Percentiles rank a stretch among this genome's conserved stretches.
phyloP scores from a whole-genome alignment of 2,329 filamentous ascomycete genomes.

The Sphaerulina vaccinii region DNA sequence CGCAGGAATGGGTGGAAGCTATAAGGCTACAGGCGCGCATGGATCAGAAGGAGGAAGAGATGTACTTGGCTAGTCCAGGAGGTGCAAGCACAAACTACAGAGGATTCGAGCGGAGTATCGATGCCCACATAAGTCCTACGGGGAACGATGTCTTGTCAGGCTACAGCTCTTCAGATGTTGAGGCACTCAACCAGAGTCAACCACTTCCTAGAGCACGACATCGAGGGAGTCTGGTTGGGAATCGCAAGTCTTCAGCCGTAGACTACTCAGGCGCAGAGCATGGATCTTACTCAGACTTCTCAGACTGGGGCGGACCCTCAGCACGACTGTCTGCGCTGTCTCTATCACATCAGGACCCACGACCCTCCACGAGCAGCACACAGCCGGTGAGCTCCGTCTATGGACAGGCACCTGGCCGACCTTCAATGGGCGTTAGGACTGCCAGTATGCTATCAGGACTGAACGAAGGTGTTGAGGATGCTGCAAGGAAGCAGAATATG shows the following conservation, averaged over 20 bases:
- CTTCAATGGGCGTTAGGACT: slow-evolving; percentile 47
- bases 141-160: slow-evolving; percentile 28
- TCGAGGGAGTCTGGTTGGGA: slow-evolving; percentile 35
- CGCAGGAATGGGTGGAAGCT: slow-evolving; percentile 79
- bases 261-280: slow-evolving; percentile 64
- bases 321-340: slow-evolving; percentile 38
- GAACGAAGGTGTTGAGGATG: slow-evolving; percentile 42
- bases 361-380: slow-evolving; percentile 37
- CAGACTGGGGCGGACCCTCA: slow-evolving; percentile 42
- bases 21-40: slow-evolving; percentile 79
- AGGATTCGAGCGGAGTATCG: slow-evolving; percentile 41
- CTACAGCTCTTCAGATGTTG: slow-evolving; percentile 50
- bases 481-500: slow-evolving; percentile 10
- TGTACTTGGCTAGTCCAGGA: slow-evolving; percentile 68
- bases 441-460: slow-evolving; percentile 61
- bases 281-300: slow-evolving; percentile 83
- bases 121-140: slow-evolving; percentile 26
- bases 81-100: slow-evolving; percentile 50
- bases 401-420: slow-evolving; percentile 33
- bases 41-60: slow-evolving; percentile 83
- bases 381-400: slow-evolving; percentile 36
- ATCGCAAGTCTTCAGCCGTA: slow-evolving; percentile 60
- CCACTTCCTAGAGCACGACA: slow-evolving; percentile 30
- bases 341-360: slow-evolving; percentile 31
- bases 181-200: slow-evolving; percentile 29